A percentile compares a stretch with the other conserved stretches of the same genome.
Conservation (phyloP, 2,329 filamentous ascomycete genomes). For the Pseudogymnoascus sp. region DNA sequence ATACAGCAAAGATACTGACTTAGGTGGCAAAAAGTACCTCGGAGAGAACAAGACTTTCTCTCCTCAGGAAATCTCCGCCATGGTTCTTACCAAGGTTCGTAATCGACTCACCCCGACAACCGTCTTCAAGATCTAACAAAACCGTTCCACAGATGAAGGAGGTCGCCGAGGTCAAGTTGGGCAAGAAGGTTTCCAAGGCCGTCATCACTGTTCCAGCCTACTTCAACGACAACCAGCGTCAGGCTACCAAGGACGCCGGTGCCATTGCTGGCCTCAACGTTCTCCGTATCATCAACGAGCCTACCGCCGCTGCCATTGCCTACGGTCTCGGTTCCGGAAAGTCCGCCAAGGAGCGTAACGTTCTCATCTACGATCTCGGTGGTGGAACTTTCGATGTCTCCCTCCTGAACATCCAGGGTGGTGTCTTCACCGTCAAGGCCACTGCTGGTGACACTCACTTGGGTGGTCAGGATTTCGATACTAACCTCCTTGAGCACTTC, state of each 20-base stretch:
- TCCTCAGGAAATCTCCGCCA: slow-evolving; percentile 96
- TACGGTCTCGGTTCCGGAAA: slow-evolving; percentile 96
- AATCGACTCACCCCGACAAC: neutral
- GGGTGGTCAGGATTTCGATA: slow-evolving; percentile 95
- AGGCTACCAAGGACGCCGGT: slow-evolving; percentile 98
- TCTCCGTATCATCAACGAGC: slow-evolving; percentile 99
- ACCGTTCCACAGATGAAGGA: slow-evolving; percentile 77
- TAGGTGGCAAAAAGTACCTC: slow-evolving; percentile 52
- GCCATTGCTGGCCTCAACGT: slow-evolving; percentile 96
- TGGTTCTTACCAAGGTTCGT: slow-evolving; percentile 92
- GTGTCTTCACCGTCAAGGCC: slow-evolving; percentile 98
- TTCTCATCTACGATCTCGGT: slow-evolving; percentile 99
- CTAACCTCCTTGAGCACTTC: slow-evolving; percentile 91
- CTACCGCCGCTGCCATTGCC: slow-evolving; percentile 93
- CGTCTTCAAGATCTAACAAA: neutral
- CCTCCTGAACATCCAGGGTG: slow-evolving; percentile 95
- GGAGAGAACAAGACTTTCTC: slow-evolving; percentile 94
- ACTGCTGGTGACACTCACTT: slow-evolving; percentile 96
- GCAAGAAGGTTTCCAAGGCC: slow-evolving; percentile 98
- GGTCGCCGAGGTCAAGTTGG: slow-evolving; percentile 95
- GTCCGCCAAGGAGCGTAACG: slow-evolving; percentile 95
- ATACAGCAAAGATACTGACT: no score
- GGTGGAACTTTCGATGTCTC: slow-evolving; percentile 99
- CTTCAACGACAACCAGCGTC: slow-evolving; percentile 99
- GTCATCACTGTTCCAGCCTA: slow-evolving; percentile 98